Conservation (phyloP, 805 yeast species). For the Candida sakaeoensis region DNA sequence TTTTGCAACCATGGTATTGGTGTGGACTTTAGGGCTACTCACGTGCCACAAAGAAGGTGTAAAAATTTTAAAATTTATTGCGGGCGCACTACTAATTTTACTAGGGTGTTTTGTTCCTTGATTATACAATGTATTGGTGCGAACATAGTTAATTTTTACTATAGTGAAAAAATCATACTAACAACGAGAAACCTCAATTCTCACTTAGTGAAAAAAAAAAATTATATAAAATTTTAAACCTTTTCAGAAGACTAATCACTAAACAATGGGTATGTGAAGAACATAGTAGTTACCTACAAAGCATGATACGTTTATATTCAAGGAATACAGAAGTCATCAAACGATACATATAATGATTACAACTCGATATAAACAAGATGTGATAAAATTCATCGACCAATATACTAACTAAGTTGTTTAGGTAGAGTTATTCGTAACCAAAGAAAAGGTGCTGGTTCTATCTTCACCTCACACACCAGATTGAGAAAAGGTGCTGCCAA, state of each 20-base stretch:
- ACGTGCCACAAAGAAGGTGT: too few relatives aligned
- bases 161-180: slow-evolving; percentile 1
- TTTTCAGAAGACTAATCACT: slow-evolving; percentile 15
- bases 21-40: too few relatives aligned
- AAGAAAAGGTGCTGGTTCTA: slow-evolving; percentile 99
- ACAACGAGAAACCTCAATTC: not conserved
- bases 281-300: not conserved
- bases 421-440: slow-evolving; percentile 99
- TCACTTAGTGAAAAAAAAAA: slow-evolving; percentile 8
- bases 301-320: not conserved
- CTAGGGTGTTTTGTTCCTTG: not conserved
- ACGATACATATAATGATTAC: not conserved
- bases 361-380: not conserved
- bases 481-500: slow-evolving; percentile 99
- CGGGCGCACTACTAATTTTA: not conserved
- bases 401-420: slow-evolving; percentile 22
- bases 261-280: slow-evolving; percentile 26
- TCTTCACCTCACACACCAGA: slow-evolving; percentile 99
- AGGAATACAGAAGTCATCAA: not conserved
- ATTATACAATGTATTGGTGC: not conserved
- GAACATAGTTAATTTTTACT: not conserved
- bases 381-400: not conserved
- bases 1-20: too few relatives aligned
- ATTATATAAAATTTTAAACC: slow-evolving; percentile 7
- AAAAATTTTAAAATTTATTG: not conserved